Percentiles rank a stretch among this genome's conserved stretches.
Evolutionary conservation across 1,139 yeast species (phyloP).

Genomic region (Suhomyces kunorum): DNA sequence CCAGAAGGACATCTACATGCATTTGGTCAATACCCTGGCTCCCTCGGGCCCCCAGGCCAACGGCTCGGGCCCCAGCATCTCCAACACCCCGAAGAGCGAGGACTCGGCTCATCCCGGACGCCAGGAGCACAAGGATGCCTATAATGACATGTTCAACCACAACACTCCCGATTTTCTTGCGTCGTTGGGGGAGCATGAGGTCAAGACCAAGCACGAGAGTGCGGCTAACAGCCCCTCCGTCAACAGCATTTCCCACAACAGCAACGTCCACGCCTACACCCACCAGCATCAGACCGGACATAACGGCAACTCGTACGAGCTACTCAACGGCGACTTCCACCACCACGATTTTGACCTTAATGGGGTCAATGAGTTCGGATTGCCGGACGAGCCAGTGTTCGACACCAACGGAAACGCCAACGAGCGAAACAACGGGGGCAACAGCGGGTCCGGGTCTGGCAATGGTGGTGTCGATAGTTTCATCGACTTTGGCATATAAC

Average conservation of each 20-base stretch:
- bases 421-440: slow-evolving; percentile 1
- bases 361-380: slow-evolving; percentile 6
- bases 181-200: slow-evolving; percentile 5
- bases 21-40: slow-evolving; percentile 4
- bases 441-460: slow-evolving; percentile 5
- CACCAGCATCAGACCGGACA: slow-evolving; percentile 13
- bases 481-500: slow-evolving; percentile 18
- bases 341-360: slow-evolving; percentile 9
- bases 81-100: slow-evolving; percentile 14
- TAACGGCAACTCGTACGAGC: slow-evolving; percentile 7
- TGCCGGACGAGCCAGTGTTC: slow-evolving; percentile 3
- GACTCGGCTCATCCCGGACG: slow-evolving; percentile 4
- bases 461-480: slow-evolving; percentile 18
- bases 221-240: slow-evolving; percentile 8
- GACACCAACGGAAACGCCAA: not conserved
- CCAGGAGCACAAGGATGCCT: slow-evolving; percentile 3
- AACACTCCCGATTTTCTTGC: slow-evolving; percentile 37
- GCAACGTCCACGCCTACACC: slow-evolving; percentile 13
- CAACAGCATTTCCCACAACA: slow-evolving; percentile 3
- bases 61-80: slow-evolving; percentile 3
- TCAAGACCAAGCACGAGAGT: slow-evolving; percentile 3
- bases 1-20: slow-evolving; percentile 9
- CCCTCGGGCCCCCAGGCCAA: slow-evolving; percentile 2
- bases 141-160: slow-evolving; percentile 15
- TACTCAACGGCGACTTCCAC: slow-evolving; percentile 10